Evolutionary conservation across 176 grass and related monocot species (phyloP).

Genomic region (Hsuehochloa calcarea): DNA sequence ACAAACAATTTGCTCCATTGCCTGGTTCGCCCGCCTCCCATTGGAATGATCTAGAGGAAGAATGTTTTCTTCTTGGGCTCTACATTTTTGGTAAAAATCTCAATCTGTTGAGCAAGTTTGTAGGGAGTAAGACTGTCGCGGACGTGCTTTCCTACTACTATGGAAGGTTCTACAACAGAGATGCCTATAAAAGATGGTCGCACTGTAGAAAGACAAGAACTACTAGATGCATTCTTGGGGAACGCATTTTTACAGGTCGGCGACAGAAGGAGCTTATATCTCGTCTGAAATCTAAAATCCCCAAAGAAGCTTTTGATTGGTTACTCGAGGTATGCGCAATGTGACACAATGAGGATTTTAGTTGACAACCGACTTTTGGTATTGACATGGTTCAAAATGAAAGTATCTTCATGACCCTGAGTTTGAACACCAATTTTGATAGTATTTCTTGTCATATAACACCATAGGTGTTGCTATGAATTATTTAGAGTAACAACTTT

Average conservation of each 20-base stretch:
- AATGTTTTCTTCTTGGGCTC: constrained; percentile 58
- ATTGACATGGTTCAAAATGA: neutral
- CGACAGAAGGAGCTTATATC: constrained; percentile 61
- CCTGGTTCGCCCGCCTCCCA: constrained; percentile 29
- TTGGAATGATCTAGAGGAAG: constrained; percentile 48
- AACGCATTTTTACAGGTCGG: constrained; percentile 57
- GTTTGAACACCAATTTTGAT: neutral
- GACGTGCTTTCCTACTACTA: constrained; percentile 62
- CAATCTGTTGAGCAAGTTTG: constrained; percentile 37
- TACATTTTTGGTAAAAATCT: constrained; percentile 70
- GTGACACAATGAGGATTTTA: neutral
- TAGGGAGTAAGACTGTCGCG: constrained; percentile 42
- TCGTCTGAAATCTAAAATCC: constrained; percentile 39
- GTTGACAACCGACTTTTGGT: neutral
- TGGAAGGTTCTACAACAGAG: constrained; percentile 50
- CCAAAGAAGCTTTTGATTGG: constrained; percentile 38
- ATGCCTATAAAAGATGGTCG: constrained; percentile 50
- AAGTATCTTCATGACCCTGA: neutral
- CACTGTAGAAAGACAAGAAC: constrained; percentile 51
- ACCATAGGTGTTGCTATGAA: constrained; percentile 2
- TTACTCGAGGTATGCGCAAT: constrained; percentile 52
- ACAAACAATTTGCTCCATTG: constrained; percentile 26
- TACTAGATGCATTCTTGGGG: constrained; percentile 56
- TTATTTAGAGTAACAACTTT: neutral
- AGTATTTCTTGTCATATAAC: neutral